Percentiles rank a stretch among this genome's conserved stretches.
Evolutionary conservation across 768 basidiomycete species (phyloP).

Genomic region (Ephemerocybe angulata): DNA sequence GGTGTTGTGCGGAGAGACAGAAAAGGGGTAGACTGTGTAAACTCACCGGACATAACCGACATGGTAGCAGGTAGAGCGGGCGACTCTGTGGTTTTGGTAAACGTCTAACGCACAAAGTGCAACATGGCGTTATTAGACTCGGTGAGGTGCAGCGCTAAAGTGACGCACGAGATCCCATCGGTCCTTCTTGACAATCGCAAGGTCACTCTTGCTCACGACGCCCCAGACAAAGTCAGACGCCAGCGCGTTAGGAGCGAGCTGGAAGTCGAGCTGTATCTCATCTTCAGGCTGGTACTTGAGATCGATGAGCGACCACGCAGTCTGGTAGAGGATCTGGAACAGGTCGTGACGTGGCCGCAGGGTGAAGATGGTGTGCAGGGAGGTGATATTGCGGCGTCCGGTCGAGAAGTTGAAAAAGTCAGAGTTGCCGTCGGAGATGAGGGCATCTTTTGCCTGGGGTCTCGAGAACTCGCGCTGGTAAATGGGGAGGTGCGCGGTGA

Average conservation of each 20-base stretch:
- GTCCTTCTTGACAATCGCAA: constrained; percentile 59
- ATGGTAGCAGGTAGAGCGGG: constrained; percentile 54
- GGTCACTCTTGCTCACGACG: constrained; percentile 75
- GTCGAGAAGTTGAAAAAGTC: constrained; percentile 88
- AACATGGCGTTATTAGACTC: neutral
- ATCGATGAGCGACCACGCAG: constrained; percentile 64
- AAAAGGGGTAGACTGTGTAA: neutral
- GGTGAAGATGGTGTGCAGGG: constrained; percentile 75
- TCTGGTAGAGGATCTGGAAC: constrained; percentile 60
- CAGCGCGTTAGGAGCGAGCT: constrained; percentile 49
- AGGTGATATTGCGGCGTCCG: constrained; percentile 71
- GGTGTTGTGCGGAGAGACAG: no score
- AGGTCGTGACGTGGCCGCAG: constrained; percentile 84
- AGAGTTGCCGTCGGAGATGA: constrained; percentile 65
- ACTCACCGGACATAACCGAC: constrained; percentile 71
- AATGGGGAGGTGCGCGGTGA: constrained; percentile 53
- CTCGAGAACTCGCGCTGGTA: constrained; percentile 73
- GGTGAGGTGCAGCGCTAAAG: neutral
- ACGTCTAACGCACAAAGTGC: constrained; percentile 49
- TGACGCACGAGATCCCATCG: constrained; percentile 86
- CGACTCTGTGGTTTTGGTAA: constrained; percentile 75
- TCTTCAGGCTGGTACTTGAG: constrained; percentile 70
- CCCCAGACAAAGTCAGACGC: constrained; percentile 77
- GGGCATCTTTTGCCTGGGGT: constrained; percentile 48
- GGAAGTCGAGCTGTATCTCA: constrained; percentile 75